phyloP scores from a whole-genome alignment of 495 filamentous ascomycete species.

The Umbilicaria muhlenbergii region DNA sequence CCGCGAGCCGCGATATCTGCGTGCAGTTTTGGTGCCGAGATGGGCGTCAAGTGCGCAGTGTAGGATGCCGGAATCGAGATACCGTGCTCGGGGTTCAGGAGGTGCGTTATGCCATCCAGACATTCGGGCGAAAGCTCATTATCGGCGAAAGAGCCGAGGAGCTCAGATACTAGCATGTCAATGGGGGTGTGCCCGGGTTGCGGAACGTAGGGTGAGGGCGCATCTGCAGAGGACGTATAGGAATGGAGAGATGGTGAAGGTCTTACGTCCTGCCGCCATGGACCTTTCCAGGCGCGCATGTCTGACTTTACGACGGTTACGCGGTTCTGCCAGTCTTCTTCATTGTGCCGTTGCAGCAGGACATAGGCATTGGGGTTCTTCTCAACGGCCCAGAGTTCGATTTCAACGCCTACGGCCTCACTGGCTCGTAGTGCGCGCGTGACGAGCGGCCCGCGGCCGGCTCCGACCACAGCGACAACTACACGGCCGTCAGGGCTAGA shows the following conservation, averaged over 20 bases:
- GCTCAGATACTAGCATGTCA: conserved; percentile 87
- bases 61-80: conserved; percentile 91
- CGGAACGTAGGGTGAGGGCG: conserved; percentile 2
- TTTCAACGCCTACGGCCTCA: conserved; percentile 51
- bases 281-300: conserved; percentile 90
- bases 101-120: conserved; percentile 74
- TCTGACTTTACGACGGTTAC: conserved; percentile 87
- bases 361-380: conserved; percentile 98
- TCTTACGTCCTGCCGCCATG: conserved; percentile 12
- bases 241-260: too few relatives aligned
- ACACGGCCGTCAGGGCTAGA: conserved; percentile 55
- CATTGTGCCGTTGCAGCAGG: conserved; percentile 73
- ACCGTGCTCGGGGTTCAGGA: conserved; percentile 60
- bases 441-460: conserved; percentile 82
- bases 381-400: conserved; percentile 84
- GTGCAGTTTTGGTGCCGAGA: conserved; percentile 75
- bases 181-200: conserved; percentile 39
- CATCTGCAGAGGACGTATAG: too few relatives aligned
- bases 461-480: conserved; percentile 81
- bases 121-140: conserved; percentile 88
- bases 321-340: conserved; percentile 51
- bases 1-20: conserved; percentile 54
- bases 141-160: conserved; percentile 84
- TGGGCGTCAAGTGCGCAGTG: conserved; percentile 77
- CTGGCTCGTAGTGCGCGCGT: conserved; percentile 71